These are phyloP conservation scores for Acanthamoeba quina DNA, from an alignment of 208 protist genomes.

Conservation along the genomic window DNA sequence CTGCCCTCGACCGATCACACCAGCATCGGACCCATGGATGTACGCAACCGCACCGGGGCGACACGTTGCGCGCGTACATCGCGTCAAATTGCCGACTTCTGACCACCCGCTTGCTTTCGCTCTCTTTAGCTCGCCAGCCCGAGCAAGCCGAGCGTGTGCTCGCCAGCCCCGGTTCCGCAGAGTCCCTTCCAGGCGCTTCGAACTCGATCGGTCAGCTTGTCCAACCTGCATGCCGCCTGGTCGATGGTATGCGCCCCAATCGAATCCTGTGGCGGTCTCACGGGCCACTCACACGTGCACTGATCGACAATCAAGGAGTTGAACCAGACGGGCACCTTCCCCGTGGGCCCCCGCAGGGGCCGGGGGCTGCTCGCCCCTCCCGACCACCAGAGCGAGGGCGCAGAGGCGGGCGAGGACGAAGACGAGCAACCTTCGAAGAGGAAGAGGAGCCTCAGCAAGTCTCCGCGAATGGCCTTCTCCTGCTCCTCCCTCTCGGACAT, in stretches of 20 bases:
- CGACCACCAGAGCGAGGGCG: background rate
- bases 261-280: background rate
- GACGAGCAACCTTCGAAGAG: background rate
- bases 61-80: too few relatives aligned
- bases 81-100: too few relatives aligned
- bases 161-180: background rate
- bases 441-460: background rate
- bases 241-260: background rate
- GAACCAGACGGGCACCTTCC: background rate
- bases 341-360: background rate
- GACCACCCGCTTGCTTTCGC: too few relatives aligned
- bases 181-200: background rate
- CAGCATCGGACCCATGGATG: background rate
- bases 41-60: too few relatives aligned
- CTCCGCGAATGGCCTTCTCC: background rate
- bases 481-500: conserved; percentile 3
- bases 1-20: background rate
- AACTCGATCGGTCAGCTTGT: background rate
- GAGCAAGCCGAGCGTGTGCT: too few relatives aligned
- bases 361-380: too few relatives aligned
- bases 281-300: too few relatives aligned
- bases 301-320: too few relatives aligned
- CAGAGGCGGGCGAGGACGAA: background rate
- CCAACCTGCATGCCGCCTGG: background rate
- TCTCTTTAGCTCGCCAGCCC: too few relatives aligned